These are phyloP conservation scores for Apiospora marii DNA, from an alignment of 2,329 filamentous ascomycete species.

Conservation along the genomic window DNA sequence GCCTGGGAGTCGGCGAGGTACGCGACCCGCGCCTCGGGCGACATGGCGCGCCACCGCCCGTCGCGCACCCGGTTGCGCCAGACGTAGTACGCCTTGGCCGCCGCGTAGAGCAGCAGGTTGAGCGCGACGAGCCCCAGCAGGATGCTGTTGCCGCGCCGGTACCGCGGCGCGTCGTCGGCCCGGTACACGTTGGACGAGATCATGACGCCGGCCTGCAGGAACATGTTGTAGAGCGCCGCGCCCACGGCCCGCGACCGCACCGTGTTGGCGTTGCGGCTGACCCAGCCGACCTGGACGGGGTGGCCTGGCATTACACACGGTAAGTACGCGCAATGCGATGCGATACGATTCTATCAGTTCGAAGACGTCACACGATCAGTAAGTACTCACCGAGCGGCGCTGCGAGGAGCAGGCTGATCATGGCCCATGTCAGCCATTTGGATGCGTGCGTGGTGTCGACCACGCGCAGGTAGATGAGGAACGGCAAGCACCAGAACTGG, in stretches of 20 bases:
- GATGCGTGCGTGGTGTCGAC: conserved; percentile 62
- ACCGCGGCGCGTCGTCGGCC: conserved; percentile 44
- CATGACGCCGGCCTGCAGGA: conserved; percentile 49
- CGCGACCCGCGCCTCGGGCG: conserved; percentile 47
- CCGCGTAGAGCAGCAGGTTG: conserved; percentile 47
- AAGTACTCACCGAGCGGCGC: conserved; percentile 35
- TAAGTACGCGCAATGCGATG: conserved; percentile 32
- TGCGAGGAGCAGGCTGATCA: conserved; percentile 59
- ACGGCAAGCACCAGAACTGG: conserved; percentile 60
- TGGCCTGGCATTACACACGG: conserved; percentile 40
- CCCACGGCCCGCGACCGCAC: conserved; percentile 57
- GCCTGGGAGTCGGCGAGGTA: conserved; percentile 55
- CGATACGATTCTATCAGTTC: not conserved
- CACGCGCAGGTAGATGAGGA: conserved; percentile 55
- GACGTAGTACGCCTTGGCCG: conserved; percentile 48
- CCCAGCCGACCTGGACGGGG: conserved; percentile 66
- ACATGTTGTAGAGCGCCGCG: conserved; percentile 55
- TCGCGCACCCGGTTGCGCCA: conserved; percentile 48
- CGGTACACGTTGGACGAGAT: conserved; percentile 50
- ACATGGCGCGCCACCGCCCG: conserved; percentile 49
- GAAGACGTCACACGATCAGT: not conserved
- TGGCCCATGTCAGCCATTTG: conserved; percentile 52
- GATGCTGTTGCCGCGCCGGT: conserved; percentile 49
- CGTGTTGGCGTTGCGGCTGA: conserved; percentile 64
- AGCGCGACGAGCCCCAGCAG: conserved; percentile 37